These are phyloP conservation scores for Aspergillus fijiensis DNA, from an alignment of 2,329 filamentous ascomycete genomes.

Conservation along the genomic window DNA sequence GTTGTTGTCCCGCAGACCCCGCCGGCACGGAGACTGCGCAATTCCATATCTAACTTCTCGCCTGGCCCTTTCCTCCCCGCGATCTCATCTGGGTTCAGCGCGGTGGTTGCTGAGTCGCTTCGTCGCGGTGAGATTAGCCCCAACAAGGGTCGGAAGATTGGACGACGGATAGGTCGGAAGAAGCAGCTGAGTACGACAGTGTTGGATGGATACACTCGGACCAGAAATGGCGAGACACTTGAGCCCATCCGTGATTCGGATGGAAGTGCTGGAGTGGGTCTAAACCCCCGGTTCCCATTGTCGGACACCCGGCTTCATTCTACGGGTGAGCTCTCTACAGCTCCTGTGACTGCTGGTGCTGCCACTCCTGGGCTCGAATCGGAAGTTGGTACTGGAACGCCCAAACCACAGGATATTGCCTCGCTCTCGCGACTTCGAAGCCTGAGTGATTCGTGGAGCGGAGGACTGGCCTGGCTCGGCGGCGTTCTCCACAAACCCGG, in stretches of 20 bases:
- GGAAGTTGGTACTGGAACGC: slow-evolving; percentile 12
- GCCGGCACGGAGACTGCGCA: slow-evolving; percentile 40
- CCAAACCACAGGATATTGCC: slow-evolving; percentile 19
- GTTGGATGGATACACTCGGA: slow-evolving; percentile 19
- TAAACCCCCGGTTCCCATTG: slow-evolving; percentile 21
- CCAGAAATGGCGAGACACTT: slow-evolving; percentile 19
- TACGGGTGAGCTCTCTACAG: slow-evolving; percentile 22
- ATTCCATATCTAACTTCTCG: slow-evolving; percentile 55
- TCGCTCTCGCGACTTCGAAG: slow-evolving; percentile 32
- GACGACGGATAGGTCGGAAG: slow-evolving; percentile 28
- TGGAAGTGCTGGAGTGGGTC: slow-evolving; percentile 15
- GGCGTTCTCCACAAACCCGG: slow-evolving; percentile 29
- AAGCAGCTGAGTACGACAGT: slow-evolving; percentile 30
- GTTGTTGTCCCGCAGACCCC: slow-evolving; percentile 37
- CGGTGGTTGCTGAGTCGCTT: slow-evolving; percentile 64
- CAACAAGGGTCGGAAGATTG: slow-evolving; percentile 30
- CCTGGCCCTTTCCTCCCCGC: slow-evolving; percentile 61
- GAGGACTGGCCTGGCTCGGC: slow-evolving; percentile 37
- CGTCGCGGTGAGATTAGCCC: slow-evolving; percentile 55
- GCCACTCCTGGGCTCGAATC: slow-evolving; percentile 25
- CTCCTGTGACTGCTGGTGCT: slow-evolving; percentile 21
- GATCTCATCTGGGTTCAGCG: slow-evolving; percentile 60
- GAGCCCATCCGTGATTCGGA: slow-evolving; percentile 23
- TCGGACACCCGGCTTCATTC: slow-evolving; percentile 30
- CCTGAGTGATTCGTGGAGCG: slow-evolving; percentile 40